Conservation (phyloP, 2,329 filamentous ascomycete genomes). For the Aspergillus ruber region DNA sequence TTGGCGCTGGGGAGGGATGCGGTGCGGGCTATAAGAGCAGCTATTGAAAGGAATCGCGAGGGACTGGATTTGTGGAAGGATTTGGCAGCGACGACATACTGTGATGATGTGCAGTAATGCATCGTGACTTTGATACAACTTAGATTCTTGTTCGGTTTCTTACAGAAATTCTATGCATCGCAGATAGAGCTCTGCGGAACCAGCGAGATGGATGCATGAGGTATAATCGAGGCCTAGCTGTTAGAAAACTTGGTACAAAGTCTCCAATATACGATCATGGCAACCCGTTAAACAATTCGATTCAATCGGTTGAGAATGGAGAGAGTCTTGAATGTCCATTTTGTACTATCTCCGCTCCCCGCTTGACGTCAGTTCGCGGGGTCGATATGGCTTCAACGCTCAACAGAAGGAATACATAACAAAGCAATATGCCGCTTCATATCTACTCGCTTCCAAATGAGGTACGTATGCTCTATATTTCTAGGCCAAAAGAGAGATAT, state of each 20-base stretch:
- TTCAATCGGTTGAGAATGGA: too few species aligned
- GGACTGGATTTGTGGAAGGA: background rate
- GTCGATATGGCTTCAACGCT: background rate
- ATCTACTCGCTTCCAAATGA: constrained; percentile 31
- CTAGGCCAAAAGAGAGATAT: background rate
- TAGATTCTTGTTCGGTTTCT: too few species aligned
- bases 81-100: background rate
- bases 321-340: background rate
- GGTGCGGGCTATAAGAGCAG: background rate
- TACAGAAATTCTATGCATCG: too few species aligned
- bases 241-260: too few species aligned
- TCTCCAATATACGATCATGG: too few species aligned
- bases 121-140: too few species aligned
- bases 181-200: too few species aligned
- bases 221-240: too few species aligned
- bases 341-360: background rate
- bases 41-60: background rate
- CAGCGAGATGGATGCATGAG: too few species aligned
- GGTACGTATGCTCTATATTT: constrained; percentile 12
- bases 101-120: background rate
- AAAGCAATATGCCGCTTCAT: background rate
- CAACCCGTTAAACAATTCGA: too few species aligned
- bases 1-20: background rate
- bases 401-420: background rate
- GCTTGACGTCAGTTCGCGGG: background rate